phyloP scores from a whole-genome alignment of 1,139 yeast genomes.

The Suhomyces anneliseae region DNA sequence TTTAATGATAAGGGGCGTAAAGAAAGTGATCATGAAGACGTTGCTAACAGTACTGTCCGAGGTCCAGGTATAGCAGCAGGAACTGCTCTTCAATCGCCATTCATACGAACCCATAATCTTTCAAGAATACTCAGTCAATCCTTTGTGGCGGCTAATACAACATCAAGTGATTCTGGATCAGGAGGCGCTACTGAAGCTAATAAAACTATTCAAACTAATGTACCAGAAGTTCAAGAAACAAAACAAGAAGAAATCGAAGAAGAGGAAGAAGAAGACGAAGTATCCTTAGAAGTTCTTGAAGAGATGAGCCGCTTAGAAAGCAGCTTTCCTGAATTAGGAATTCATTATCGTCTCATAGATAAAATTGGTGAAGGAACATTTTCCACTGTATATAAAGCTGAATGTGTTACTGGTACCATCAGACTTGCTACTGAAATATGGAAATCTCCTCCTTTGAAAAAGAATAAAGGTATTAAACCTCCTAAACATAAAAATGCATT shows the following conservation, averaged over 20 bases:
- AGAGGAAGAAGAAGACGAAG: slow-evolving; percentile 41
- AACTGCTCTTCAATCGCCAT: slow-evolving; percentile 8
- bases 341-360: slow-evolving; percentile 66
- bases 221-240: not conserved
- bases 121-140: slow-evolving; percentile 10
- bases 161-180: slow-evolving; percentile 11
- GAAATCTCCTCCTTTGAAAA: slow-evolving; percentile 48
- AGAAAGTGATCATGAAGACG: slow-evolving; percentile 4
- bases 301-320: slow-evolving; percentile 67
- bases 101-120: slow-evolving; percentile 16
- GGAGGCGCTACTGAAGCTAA: slow-evolving; percentile 1
- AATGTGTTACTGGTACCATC: slow-evolving; percentile 54
- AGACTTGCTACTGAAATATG: slow-evolving; percentile 42
- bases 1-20: slow-evolving; percentile 16
- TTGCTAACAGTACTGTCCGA: not conserved
- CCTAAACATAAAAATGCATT: slow-evolving; percentile 42
- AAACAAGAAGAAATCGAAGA: not conserved
- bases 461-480: slow-evolving; percentile 14
- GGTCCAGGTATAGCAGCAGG: not conserved
- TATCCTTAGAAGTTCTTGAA: slow-evolving; percentile 53
- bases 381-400: slow-evolving; percentile 87
- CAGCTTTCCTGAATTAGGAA: slow-evolving; percentile 61
- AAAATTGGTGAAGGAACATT: slow-evolving; percentile 96
- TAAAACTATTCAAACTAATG: slow-evolving; percentile 7
- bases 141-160: slow-evolving; percentile 1